Percentiles rank a stretch among this genome's conserved stretches.
phyloP scores from a whole-genome alignment of 495 filamentous ascomycete genomes.

The Aspergillus diversus region DNA sequence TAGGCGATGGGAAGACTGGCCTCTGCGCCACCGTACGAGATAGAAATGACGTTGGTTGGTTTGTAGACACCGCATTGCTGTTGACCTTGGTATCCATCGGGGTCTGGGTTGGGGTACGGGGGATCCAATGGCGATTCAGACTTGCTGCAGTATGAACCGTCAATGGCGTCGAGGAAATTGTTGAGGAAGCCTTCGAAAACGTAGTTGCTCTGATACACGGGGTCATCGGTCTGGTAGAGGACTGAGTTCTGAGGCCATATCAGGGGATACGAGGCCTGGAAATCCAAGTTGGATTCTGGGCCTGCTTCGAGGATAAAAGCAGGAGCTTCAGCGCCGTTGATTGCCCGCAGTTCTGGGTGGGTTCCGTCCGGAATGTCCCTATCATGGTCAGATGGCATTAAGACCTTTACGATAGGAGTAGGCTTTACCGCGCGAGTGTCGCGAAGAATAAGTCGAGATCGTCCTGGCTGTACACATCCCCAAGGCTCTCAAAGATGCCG shows the following conservation, averaged over 20 bases:
- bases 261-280: constrained; percentile 53
- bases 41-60: constrained; percentile 62
- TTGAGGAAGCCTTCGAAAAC: constrained; percentile 42
- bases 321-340: constrained; percentile 50
- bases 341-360: constrained; percentile 41
- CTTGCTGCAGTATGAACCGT: constrained; percentile 45
- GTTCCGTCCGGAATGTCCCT: constrained; percentile 37
- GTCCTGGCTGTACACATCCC: constrained; percentile 52
- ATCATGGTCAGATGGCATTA: not conserved
- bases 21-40: constrained; percentile 60
- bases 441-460: constrained; percentile 66
- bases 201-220: constrained; percentile 42
- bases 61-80: constrained; percentile 64
- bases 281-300: constrained; percentile 54
- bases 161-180: constrained; percentile 62
- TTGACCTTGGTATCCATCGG: constrained; percentile 57
- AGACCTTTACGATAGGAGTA: not conserved
- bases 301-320: constrained; percentile 36
- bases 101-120: constrained; percentile 56
- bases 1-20: constrained; percentile 53
- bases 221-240: constrained; percentile 63
- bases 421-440: constrained; percentile 23
- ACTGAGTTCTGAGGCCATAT: constrained; percentile 63
- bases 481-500: constrained; percentile 46
- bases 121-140: constrained; percentile 55